Conservation (phyloP, 2,329 filamentous ascomycete genomes). For the Seiridium unicorne region DNA sequence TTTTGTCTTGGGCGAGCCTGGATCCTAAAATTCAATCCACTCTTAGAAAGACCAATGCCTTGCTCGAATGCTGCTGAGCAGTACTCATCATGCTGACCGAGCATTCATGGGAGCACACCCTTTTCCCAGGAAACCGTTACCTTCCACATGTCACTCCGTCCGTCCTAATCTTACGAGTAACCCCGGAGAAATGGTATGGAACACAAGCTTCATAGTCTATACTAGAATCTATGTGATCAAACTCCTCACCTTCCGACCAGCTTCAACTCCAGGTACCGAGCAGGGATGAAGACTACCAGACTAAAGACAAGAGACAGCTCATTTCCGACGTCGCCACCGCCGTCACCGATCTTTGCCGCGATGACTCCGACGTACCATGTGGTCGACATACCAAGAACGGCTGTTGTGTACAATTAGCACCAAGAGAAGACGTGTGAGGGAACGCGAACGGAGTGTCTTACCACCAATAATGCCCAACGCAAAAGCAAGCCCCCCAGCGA, state of each 20-base stretch:
- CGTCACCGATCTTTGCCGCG: constrained; percentile 39
- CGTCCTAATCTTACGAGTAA: too few relatives aligned
- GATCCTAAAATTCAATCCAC: too few relatives aligned
- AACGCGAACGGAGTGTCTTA: constrained; percentile 1
- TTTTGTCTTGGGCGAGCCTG: too few relatives aligned
- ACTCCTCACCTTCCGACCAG: constrained; percentile 34
- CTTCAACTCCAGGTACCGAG: constrained; percentile 47
- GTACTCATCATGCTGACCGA: too few relatives aligned
- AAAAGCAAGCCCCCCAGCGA: constrained; percentile 42
- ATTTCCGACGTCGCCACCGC: constrained; percentile 50
- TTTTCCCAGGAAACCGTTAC: too few relatives aligned
- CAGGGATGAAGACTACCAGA: constrained; percentile 42
- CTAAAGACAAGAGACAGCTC: constrained; percentile 51
- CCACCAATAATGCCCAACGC: constrained; percentile 43
- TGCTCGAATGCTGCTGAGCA: too few relatives aligned
- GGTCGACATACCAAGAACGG: constrained; percentile 56
- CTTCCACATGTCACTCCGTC: too few relatives aligned
- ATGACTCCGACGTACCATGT: constrained; percentile 52
- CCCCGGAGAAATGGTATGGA: too few relatives aligned
- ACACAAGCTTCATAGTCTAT: too few relatives aligned
- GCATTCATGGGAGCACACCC: too few relatives aligned
- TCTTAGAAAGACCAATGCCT: too few relatives aligned
- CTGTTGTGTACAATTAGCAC: constrained; percentile 1
- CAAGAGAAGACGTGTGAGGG: constrained; percentile 1
- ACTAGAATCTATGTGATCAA: too few relatives aligned